These are phyloP conservation scores for Pythium dissimile DNA, from an alignment of 352 stramenopile genomes.

Conservation along the genomic window DNA sequence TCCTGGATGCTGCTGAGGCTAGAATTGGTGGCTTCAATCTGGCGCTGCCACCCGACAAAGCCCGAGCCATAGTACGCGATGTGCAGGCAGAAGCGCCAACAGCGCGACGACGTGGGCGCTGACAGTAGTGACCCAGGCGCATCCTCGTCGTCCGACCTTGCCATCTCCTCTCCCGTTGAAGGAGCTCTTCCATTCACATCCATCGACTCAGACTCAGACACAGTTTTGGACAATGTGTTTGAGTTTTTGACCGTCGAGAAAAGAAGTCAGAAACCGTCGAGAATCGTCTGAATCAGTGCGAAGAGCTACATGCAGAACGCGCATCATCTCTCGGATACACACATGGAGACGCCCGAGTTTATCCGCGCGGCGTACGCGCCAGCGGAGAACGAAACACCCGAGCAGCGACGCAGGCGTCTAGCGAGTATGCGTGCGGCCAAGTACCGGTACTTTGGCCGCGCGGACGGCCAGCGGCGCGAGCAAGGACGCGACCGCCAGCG, in stretches of 20 bases:
- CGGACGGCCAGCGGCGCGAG: constrained; percentile 8
- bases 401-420: constrained; percentile 46
- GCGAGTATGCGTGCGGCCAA: constrained; percentile 64
- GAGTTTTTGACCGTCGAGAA: constrained; percentile 12
- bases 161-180: constrained; percentile 23
- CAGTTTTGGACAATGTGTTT: too few species aligned
- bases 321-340: neutral
- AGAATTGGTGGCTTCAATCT: constrained; percentile 42
- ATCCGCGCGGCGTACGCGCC: constrained; percentile 50
- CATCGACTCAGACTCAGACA: neutral
- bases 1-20: constrained; percentile 77
- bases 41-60: constrained; percentile 80
- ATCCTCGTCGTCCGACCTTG: constrained; percentile 9
- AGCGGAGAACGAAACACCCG: constrained; percentile 37
- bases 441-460: constrained; percentile 47
- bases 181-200: too few species aligned
- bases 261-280: neutral
- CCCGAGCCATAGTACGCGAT: constrained; percentile 75
- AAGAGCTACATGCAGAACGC: too few species aligned
- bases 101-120: neutral
- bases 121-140: neutral
- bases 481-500: constrained; percentile 22
- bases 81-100: constrained; percentile 57
- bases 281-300: too few species aligned
- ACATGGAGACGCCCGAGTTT: constrained; percentile 48